Percentiles rank a stretch among this genome's conserved stretches.
These are phyloP conservation scores for Diplodia intermedia DNA, from an alignment of 2,329 filamentous ascomycete genomes.

Conservation along the genomic window DNA sequence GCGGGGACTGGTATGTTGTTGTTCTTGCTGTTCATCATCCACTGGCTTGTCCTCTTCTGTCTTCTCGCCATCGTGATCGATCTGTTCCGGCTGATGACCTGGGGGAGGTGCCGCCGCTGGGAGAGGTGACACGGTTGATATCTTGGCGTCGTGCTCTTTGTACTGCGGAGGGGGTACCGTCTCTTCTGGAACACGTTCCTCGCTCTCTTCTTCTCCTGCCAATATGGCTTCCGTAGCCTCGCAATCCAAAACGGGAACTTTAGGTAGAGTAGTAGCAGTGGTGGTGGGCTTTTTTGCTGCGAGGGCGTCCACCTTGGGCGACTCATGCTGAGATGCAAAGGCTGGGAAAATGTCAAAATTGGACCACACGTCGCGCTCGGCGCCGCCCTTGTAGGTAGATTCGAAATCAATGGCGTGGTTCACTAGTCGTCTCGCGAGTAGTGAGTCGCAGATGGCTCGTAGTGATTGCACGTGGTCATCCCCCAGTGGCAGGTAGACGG, in stretches of 20 bases:
- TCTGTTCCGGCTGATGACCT: neutral
- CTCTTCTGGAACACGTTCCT: neutral
- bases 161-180: neutral
- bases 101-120: neutral
- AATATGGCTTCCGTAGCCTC: neutral
- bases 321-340: neutral
- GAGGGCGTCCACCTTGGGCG: too few species aligned
- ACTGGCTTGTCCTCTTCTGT: neutral
- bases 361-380: conserved; percentile 1
- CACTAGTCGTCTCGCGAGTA: neutral
- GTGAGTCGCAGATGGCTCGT: neutral
- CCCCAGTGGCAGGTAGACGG: neutral
- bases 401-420: conserved; percentile 5
- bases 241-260: neutral
- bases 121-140: neutral
- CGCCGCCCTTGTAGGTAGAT: neutral
- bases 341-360: conserved; percentile 3
- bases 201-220: neutral
- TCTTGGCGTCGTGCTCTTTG: neutral
- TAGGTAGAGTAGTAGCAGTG: neutral
- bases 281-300: neutral
- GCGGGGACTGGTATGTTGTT: neutral
- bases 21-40: too few species aligned
- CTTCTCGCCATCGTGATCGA: neutral
- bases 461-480: neutral